Base-by-base conservation (phyloP, 2,329 filamentous ascomycete genomes). In the Cladosporium velox region DNA sequence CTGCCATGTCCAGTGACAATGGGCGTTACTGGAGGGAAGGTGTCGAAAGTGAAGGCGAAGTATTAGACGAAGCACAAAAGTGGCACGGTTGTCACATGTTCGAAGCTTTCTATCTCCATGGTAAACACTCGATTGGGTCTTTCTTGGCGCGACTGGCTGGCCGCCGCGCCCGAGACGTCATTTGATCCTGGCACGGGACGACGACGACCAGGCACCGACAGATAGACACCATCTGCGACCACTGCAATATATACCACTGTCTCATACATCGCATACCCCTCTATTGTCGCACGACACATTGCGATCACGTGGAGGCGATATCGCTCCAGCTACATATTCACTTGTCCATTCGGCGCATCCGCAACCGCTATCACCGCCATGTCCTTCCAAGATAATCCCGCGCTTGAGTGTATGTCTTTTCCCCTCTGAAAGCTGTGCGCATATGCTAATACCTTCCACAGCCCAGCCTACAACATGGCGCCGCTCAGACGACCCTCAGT, bases 401-500 rank as follows among this genome's bases (percentile, higher is more conserved):
- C 59, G 18, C 69, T 72, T 34, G 70, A 72, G 65, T 66, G 70
- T 70, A 69, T n/a, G 66, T 55, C 28, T 14, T 55, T 3, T n/a
- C 4, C 8, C 15, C 6, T 6, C 8, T 10, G 6, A 18, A 55
- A 11, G 8, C 18, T n/a, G 18, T 2, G 15, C 18, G 6, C 28
- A 58, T 18, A 54, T 38, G 67, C 66, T 44, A 47, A 66, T 44
- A 5, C 4, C 28, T 6, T 7, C 32, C n/a, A 30, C 44, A 72
- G 70, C 93, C 71, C 90, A 91, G 79, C 87, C 88, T 49, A 88
- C 88, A 34, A 87, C 83, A 68, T 85, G 85, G 81, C 84, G 91
- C 69, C 86, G 88, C 70, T 84, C 87, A 67, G 88, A 90, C 77
- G 90, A 91, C 76, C 84, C 88, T 55, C 82, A 88, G 74, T 99